phyloP scores from a whole-genome alignment of 345 rosid genomes.

The Murraya paniculata region DNA sequence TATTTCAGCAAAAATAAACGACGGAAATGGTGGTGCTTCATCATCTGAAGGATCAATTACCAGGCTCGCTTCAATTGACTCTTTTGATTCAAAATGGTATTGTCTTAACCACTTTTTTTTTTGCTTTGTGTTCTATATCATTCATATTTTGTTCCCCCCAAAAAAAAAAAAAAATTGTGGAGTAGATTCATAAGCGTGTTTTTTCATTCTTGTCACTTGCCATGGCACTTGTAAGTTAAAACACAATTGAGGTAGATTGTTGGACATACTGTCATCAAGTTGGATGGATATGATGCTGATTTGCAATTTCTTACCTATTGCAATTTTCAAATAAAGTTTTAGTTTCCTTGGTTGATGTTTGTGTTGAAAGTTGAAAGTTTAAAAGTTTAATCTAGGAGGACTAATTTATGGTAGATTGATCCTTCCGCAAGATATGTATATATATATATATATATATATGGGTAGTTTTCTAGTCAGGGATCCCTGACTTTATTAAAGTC shows the following conservation, averaged over 20 bases:
- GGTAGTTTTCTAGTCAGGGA: too few species aligned
- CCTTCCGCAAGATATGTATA: not conserved
- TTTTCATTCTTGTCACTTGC: not conserved
- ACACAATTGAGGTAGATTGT: not conserved
- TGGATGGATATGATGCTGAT: not conserved
- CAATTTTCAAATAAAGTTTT: too few species aligned
- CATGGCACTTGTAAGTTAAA: not conserved
- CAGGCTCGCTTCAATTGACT: constrained; percentile 95
- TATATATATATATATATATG: too few species aligned
- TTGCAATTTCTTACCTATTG: not conserved
- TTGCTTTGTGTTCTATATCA: not conserved
- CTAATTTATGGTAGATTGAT: not conserved
- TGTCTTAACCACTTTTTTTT: constrained; percentile 27
- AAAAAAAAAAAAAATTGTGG: not conserved
- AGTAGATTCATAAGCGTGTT: not conserved
- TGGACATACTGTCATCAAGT: not conserved
- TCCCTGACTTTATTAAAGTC: too few species aligned
- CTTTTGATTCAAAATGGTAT: constrained; percentile 98
- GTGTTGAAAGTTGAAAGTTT: not conserved
- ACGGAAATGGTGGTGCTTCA: constrained; percentile 48
- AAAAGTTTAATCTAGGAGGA: too few species aligned
- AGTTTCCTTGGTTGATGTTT: not conserved
- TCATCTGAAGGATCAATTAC: constrained; percentile 69
- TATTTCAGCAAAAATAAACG: constrained; percentile 44
- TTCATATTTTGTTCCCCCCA: constrained; percentile 6